A percentile compares a stretch with the other conserved stretches of the same genome.
Evolutionary conservation across 2,329 filamentous ascomycete genomes (phyloP).

Genomic region (Hypoxylon sp.): DNA sequence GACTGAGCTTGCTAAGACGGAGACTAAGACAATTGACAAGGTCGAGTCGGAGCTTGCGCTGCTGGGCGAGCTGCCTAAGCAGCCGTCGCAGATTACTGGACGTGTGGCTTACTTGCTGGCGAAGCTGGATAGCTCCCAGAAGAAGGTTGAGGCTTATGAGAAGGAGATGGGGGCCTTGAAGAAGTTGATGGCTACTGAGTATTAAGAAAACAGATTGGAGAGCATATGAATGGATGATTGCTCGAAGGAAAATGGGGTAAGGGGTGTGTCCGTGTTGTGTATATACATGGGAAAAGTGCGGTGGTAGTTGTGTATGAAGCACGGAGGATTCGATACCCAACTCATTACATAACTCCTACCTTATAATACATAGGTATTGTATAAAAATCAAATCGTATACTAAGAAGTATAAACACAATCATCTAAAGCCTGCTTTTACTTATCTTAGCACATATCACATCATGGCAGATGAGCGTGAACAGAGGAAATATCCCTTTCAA

Average conservation of each 20-base stretch:
- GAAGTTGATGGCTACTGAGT: conserved; percentile 65
- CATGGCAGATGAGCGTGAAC: background rate
- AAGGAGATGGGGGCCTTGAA: conserved; percentile 75
- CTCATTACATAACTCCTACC: conserved; percentile 26
- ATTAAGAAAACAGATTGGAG: conserved; percentile 2
- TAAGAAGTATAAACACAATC: background rate
- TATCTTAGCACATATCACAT: background rate
- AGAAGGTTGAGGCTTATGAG: conserved; percentile 78
- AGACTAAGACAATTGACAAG: conserved; percentile 78
- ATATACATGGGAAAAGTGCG: background rate
- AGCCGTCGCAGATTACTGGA: conserved; percentile 72
- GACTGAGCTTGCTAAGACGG: conserved; percentile 72
- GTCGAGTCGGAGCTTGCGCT: conserved; percentile 79
- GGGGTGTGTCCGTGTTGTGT: background rate
- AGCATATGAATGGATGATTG: no score
- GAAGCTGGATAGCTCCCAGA: conserved; percentile 79
- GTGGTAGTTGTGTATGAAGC: background rate
- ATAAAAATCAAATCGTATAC: background rate
- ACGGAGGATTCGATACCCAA: conserved; percentile 27
- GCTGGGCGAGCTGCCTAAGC: conserved; percentile 74
- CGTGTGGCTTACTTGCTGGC: conserved; percentile 75
- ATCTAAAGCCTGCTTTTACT: no score
- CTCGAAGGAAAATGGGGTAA: no score
- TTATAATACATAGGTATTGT: no score
- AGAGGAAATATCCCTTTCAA: conserved; percentile 22